Evolutionary conservation across 441 rosid genomes (phyloP).

Genomic region (Populus hybrid): DNA sequence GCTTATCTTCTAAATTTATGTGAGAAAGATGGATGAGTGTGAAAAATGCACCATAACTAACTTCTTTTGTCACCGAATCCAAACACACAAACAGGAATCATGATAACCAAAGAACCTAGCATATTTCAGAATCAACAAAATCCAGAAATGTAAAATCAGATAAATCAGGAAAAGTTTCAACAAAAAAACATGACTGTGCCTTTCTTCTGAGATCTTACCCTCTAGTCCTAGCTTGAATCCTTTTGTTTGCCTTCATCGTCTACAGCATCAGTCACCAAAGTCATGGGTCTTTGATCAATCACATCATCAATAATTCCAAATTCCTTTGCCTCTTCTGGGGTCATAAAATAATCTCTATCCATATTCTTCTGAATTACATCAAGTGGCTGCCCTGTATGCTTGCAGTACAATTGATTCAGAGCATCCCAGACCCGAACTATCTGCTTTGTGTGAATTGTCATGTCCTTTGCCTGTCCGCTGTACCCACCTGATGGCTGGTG

Average conservation of each 20-base stretch:
- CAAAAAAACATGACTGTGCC: constrained; percentile 11
- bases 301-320: constrained; percentile 96
- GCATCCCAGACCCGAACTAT: constrained; percentile 91
- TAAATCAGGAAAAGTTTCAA: not conserved
- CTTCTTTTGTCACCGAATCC: not conserved
- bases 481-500: constrained; percentile 99
- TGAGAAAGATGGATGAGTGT: too few relatives aligned
- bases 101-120: not conserved
- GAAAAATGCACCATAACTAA: not conserved
- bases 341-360: constrained; percentile 98
- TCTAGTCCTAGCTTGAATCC: constrained; percentile 44
- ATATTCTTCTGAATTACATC: constrained; percentile 79
- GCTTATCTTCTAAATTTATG: too few relatives aligned
- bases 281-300: constrained; percentile 76
- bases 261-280: constrained; percentile 78
- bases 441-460: constrained; percentile 90
- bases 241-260: constrained; percentile 61
- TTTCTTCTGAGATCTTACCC: constrained; percentile 30
- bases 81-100: not conserved
- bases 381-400: constrained; percentile 75
- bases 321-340: constrained; percentile 85
- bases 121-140: not conserved
- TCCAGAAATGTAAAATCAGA: not conserved
- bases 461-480: constrained; percentile 92
- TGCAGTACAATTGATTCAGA: constrained; percentile 63